Evolutionary conservation across 2,329 filamentous ascomycete genomes (phyloP).

Genomic region (Colletotrichum incanum): DNA sequence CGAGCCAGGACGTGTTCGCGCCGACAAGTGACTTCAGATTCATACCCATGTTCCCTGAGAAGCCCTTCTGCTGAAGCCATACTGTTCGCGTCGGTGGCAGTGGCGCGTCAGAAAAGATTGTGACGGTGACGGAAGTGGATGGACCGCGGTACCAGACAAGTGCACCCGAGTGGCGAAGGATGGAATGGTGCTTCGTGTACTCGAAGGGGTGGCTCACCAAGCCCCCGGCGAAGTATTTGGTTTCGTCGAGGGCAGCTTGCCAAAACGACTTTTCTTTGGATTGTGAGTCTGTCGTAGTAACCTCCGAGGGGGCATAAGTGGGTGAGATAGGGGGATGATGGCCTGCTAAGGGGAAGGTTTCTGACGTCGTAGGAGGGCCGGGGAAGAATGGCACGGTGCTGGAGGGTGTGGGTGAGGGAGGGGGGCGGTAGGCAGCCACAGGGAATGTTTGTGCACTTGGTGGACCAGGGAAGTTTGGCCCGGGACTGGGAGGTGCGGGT

Average conservation of each 20-base stretch:
- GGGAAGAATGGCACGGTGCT: background rate
- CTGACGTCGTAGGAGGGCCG: constrained; percentile 4
- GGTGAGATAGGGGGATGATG: background rate
- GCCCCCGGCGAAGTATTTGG: constrained; percentile 76
- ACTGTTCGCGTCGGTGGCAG: constrained; percentile 72
- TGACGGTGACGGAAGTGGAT: constrained; percentile 74
- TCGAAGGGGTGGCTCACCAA: constrained; percentile 75
- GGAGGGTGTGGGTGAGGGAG: constrained; percentile 3
- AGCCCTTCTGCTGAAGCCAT: constrained; percentile 80
- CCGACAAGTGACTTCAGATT: constrained; percentile 75
- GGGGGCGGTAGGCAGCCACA: constrained; percentile 16
- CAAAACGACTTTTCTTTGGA: constrained; percentile 51
- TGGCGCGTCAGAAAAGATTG: constrained; percentile 73
- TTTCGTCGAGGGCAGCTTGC: constrained; percentile 70
- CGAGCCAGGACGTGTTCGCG: constrained; percentile 73
- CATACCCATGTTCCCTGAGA: constrained; percentile 79
- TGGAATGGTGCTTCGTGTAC: constrained; percentile 76
- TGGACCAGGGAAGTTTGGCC: constrained; percentile 11
- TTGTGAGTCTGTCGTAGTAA: constrained; percentile 1
- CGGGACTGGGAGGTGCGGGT: constrained; percentile 1
- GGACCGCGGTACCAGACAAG: constrained; percentile 78
- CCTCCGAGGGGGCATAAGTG: constrained; percentile 16
- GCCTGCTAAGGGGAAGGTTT: constrained; percentile 21
- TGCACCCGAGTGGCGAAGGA: constrained; percentile 76
- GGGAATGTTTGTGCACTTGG: constrained; percentile 24